Percentiles rank a stretch among this genome's conserved stretches.
Evolutionary conservation across 495 filamentous ascomycete species (phyloP).

Genomic region (Hypoxylon lenormandii): DNA sequence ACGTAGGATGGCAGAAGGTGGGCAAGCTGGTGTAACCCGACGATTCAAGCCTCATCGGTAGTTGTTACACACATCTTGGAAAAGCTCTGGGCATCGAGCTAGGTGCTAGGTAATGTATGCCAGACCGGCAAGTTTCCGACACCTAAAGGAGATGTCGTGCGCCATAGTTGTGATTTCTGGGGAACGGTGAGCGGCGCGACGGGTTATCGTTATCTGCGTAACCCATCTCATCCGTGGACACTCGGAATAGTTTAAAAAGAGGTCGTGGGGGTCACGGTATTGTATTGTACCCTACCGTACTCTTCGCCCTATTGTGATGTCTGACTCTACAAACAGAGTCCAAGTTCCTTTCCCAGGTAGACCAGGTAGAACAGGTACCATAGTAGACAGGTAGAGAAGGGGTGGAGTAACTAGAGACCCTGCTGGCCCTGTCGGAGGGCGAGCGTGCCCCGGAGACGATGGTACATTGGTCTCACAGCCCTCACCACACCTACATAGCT

Average conservation of each 20-base stretch:
- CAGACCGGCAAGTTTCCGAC: slow-evolving; percentile 32
- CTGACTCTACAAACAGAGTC: background rate
- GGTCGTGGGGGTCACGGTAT: slow-evolving; percentile 42
- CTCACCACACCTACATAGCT: slow-evolving; percentile 20
- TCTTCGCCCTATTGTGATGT: slow-evolving; percentile 6
- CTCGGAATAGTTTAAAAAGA: slow-evolving; percentile 34
- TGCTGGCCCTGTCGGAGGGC: slow-evolving; percentile 26
- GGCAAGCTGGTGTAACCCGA: slow-evolving; percentile 22
- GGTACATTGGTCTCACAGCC: slow-evolving; percentile 29
- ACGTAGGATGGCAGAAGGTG: background rate
- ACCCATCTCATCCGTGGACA: background rate
- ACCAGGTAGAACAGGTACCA: too few species aligned
- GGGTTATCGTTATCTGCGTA: slow-evolving; percentile 6
- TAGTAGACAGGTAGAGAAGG: too few species aligned
- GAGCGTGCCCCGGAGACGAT: slow-evolving; percentile 24
- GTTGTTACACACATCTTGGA: slow-evolving; percentile 31
- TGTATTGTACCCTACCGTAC: slow-evolving; percentile 21
- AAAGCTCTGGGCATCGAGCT: slow-evolving; percentile 15
- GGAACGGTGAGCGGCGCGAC: slow-evolving; percentile 24
- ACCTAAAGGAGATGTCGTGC: slow-evolving; percentile 23
- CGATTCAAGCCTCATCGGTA: slow-evolving; percentile 23
- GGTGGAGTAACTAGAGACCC: slow-evolving; percentile 30
- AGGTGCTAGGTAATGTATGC: slow-evolving; percentile 18
- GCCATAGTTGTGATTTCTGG: slow-evolving; percentile 29
- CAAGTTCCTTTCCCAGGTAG: background rate